Percentiles rank a stretch among this genome's conserved stretches.
Conservation (phyloP, 2,329 filamentous ascomycete genomes). For the Colletotrichum salicis region DNA sequence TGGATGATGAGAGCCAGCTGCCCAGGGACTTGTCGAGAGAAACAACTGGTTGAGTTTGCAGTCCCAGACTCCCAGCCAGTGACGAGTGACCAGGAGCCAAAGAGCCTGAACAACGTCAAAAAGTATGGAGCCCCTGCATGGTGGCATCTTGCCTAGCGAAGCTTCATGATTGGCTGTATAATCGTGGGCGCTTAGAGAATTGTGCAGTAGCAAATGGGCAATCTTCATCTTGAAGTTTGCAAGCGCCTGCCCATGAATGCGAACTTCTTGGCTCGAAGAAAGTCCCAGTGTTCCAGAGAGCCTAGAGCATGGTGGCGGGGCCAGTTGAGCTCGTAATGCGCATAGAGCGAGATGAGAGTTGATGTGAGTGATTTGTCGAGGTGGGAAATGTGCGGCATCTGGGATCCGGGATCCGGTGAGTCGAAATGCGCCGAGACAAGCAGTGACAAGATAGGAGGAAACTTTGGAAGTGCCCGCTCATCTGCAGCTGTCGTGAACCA, state of each 20-base stretch:
- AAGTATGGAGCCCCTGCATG: conserved; percentile 34
- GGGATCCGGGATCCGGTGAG: conserved; percentile 17
- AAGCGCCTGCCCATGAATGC: conserved; percentile 34
- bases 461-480: conserved; percentile 4
- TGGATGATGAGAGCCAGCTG: conserved; percentile 20
- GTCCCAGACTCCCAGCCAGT: neutral
- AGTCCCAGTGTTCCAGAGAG: conserved; percentile 3
- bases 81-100: conserved; percentile 22
- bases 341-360: conserved; percentile 20
- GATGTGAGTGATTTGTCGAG: conserved; percentile 10
- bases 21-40: neutral
- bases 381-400: conserved; percentile 17
- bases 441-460: neutral
- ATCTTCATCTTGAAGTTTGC: conserved; percentile 28
- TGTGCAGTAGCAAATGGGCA: conserved; percentile 29
- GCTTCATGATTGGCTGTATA: conserved; percentile 36
- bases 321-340: conserved; percentile 25
- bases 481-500: conserved; percentile 15
- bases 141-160: conserved; percentile 32
- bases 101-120: conserved; percentile 21
- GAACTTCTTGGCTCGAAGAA: conserved; percentile 28
- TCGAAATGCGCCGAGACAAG: conserved; percentile 28
- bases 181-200: conserved; percentile 36
- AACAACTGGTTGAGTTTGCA: conserved; percentile 13
- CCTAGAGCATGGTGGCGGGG: conserved; percentile 21